Conservation (phyloP, 1,139 yeast species). For the Lodderomyces margitis region DNA sequence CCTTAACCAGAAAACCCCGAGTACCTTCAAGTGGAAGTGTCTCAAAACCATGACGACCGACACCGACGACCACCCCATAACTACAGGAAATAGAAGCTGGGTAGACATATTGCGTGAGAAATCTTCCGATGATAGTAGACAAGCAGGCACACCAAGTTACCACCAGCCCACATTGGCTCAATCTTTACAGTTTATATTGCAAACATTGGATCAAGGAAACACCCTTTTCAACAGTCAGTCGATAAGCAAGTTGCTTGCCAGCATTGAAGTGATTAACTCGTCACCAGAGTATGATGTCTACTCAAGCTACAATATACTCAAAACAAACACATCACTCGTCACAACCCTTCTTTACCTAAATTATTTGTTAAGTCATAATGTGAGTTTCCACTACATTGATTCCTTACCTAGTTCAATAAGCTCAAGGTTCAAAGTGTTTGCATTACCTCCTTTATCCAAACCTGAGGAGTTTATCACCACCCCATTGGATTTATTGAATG, state of each 20-base stretch:
- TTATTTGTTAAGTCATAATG: constrained; percentile 19
- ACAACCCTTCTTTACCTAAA: constrained; percentile 18
- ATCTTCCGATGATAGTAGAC: neutral
- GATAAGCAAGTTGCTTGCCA: constrained; percentile 6
- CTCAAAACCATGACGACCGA: neutral
- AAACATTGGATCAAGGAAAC: constrained; percentile 27
- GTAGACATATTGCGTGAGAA: neutral
- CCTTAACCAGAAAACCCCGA: no score
- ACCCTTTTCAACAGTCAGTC: constrained; percentile 4
- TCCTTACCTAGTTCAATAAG: constrained; percentile 19
- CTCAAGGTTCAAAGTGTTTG: constrained; percentile 17
- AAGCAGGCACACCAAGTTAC: neutral
- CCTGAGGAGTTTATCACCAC: constrained; percentile 17
- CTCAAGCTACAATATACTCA: constrained; percentile 20
- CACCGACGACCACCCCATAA: neutral
- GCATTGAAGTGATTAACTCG: constrained; percentile 8
- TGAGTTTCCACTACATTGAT: constrained; percentile 15
- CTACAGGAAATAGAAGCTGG: neutral
- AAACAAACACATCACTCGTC: constrained; percentile 25
- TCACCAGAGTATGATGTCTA: constrained; percentile 6
- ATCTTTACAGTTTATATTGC: constrained; percentile 21
- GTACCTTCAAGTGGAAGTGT: neutral
- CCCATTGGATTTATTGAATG: constrained; percentile 6
- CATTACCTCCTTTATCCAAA: constrained; percentile 32
- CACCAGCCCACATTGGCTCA: constrained; percentile 8